Base-by-base conservation (phyloP, 2,329 filamentous ascomycete species). In the Aureobasidium melanogenum region DNA sequence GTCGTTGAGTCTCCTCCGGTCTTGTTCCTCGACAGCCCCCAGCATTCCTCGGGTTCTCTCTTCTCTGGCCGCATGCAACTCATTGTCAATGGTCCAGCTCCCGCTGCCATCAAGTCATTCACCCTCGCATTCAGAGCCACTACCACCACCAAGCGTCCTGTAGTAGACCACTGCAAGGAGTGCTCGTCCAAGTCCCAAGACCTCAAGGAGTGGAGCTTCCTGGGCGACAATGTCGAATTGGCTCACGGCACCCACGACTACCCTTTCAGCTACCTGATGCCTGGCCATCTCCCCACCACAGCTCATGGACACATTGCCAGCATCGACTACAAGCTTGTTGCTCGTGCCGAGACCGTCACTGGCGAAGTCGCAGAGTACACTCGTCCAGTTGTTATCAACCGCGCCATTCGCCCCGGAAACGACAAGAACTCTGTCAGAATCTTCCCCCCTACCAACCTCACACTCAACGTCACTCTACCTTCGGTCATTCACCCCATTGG, bases 401-500 rank as follows among this genome's bases (percentile, higher is more conserved):
- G 93, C 64, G 88, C 91, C 36, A 84, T 97, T 28, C 81, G 88
- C 58, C 84, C 89, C 2, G 88, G 91, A 52, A 81, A 83, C 58
- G 91, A 95, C 64, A 93, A 95, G 75, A 87, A 92, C 75, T 95
- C 89, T 17, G 86, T 96, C 64, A 90, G 93, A 70, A 89, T 97
- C 70, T 99, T 99, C 76, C 94, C 93, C 51, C 93, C 94, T 0
- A 99, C 94, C 67, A 94, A 96, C 76, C 87, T 99, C 69, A 92
- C 90, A 66, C 89, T 91, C 62, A 87, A 86, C 69, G 88, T 94
- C 64, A 86, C 90, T 69, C 87, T 96, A 65, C 88, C 88, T 50
- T 85, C 89, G 39, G 84, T 96, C 65, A 86, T 97, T 64, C 88
- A 96, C 76, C 91, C 93, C 5, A 89, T 92, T 63, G 89, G 90